A percentile compares a stretch with the other conserved stretches of the same genome.
These are phyloP conservation scores for Deinandra increscens DNA, from an alignment of 129 eudicot species.

Conservation along the genomic window DNA sequence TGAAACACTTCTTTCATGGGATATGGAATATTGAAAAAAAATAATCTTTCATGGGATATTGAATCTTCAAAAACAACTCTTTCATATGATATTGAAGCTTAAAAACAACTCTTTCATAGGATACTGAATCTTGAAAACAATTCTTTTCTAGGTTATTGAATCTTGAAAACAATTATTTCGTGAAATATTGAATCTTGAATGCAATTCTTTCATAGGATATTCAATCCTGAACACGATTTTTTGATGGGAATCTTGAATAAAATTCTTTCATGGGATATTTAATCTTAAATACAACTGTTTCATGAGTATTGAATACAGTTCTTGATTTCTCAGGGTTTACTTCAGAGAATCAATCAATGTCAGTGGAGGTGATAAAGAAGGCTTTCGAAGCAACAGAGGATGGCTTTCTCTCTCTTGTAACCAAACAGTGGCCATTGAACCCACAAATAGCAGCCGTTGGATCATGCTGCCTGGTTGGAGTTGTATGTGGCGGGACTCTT, in stretches of 20 bases:
- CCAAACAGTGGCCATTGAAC: slow-evolving; percentile 76
- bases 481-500: slow-evolving; percentile 68
- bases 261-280: neutral
- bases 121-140: slow-evolving; percentile 3
- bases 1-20: neutral
- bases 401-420: slow-evolving; percentile 68
- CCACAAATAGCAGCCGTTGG: slow-evolving; percentile 98
- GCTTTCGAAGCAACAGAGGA: slow-evolving; percentile 97
- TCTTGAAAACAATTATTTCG: neutral
- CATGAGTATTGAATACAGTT: slow-evolving; percentile 1
- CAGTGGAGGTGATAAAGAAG: slow-evolving; percentile 81
- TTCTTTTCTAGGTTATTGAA: neutral
- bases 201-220: neutral
- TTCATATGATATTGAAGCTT: neutral
- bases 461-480: slow-evolving; percentile 88
- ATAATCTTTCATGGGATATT: neutral
- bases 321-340: slow-evolving; percentile 59
- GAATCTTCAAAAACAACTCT: too few species aligned
- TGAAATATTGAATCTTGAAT: neutral
- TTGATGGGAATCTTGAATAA: neutral
- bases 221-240: slow-evolving; percentile 8
- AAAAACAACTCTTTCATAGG: neutral
- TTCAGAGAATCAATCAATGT: slow-evolving; percentile 74
- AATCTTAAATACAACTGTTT: too few species aligned
- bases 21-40: neutral